Conservation (phyloP, 176 grass and related monocot species). For the Aegilops tauschii region DNA sequence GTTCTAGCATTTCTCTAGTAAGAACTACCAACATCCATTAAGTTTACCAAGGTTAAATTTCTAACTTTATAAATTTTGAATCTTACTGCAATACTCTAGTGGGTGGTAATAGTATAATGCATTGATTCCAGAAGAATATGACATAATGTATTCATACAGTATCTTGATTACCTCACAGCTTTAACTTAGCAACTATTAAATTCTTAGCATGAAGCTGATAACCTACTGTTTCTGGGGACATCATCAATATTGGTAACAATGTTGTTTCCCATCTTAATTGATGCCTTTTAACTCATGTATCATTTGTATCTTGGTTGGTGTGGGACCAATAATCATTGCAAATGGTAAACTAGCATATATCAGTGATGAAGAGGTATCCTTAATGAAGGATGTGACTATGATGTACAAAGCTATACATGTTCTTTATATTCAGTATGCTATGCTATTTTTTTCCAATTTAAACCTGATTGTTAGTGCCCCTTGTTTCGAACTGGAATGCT, state of each 20-base stretch:
- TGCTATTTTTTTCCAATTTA: not conserved
- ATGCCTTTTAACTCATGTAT: not conserved
- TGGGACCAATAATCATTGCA: not conserved
- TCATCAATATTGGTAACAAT: not conserved
- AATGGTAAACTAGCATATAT: not conserved
- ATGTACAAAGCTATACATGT: not conserved
- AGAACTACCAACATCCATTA: too few species aligned
- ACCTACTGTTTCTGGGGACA: not conserved
- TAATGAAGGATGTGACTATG: not conserved
- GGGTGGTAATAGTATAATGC: too few species aligned
- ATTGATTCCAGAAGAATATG: too few species aligned
- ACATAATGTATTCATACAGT: too few species aligned
- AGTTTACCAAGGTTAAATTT: too few species aligned
- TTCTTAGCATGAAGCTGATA: not conserved
- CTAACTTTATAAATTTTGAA: too few species aligned
- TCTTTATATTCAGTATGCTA: not conserved
- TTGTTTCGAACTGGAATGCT: not conserved
- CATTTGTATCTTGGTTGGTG: not conserved
- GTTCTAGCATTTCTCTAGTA: too few species aligned
- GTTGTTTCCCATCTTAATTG: not conserved
- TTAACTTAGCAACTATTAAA: too few species aligned
- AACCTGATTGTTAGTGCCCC: not conserved
- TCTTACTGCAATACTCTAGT: too few species aligned
- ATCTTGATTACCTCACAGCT: too few species aligned
- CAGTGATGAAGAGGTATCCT: not conserved